Evolutionary conservation across 176 grass and related monocot genomes (phyloP).

Genomic region (Alopecurus myosuroides): DNA sequence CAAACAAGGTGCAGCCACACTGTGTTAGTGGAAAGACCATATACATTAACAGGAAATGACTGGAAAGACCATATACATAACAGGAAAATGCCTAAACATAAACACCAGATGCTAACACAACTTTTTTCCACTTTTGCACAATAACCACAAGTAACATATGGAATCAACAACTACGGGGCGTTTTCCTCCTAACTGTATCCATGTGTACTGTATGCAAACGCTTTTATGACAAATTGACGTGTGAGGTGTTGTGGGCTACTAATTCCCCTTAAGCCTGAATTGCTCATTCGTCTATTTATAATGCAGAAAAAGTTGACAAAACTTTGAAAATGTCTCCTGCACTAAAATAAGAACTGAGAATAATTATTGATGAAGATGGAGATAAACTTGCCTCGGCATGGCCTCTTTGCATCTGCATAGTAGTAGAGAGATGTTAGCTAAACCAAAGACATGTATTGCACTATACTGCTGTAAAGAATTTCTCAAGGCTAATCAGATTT

Average conservation of each 20-base stretch:
- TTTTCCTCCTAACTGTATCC: neutral
- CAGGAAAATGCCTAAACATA: neutral
- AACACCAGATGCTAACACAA: neutral
- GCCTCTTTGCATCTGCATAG: constrained; percentile 91
- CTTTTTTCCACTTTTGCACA: neutral
- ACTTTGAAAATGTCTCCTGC: neutral
- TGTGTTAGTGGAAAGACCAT: neutral
- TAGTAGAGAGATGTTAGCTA: constrained; percentile 22
- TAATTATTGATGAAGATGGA: constrained; percentile 14
- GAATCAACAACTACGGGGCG: neutral
- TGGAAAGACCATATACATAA: too few species aligned
- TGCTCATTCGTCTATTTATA: neutral
- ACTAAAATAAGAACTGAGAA: constrained; percentile 12
- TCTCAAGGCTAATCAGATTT: neutral
- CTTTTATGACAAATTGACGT: neutral
- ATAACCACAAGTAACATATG: neutral
- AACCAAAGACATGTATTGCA: constrained; percentile 9
- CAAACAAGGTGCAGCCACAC: neutral
- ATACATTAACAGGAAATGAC: too few species aligned
- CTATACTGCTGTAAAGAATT: constrained; percentile 6
- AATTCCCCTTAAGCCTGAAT: neutral
- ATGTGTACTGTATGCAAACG: neutral
- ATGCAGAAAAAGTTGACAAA: neutral
- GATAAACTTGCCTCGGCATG: constrained; percentile 68
- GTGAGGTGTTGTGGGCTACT: neutral